Evolutionary conservation across 306 rosid genomes (phyloP).

Genomic region (Erythrophleum fordii): DNA sequence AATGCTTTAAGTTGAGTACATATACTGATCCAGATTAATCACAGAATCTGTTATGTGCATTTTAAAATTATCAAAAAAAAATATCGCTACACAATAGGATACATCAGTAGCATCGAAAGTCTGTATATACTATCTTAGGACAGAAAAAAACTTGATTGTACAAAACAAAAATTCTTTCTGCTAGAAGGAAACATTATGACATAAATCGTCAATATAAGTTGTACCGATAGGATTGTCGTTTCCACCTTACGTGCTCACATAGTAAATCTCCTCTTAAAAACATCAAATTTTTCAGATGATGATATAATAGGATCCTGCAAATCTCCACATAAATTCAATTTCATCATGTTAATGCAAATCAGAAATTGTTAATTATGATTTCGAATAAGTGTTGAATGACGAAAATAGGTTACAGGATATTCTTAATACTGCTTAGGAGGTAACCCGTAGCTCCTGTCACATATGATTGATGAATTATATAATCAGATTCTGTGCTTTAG

Average conservation of each 20-base stretch:
- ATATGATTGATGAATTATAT: constrained; percentile 11
- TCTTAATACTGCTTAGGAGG: not conserved
- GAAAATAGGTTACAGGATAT: not conserved
- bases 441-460: not conserved
- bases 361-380: not conserved
- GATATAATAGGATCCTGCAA: constrained; percentile 56
- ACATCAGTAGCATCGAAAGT: not conserved
- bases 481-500: constrained; percentile 10
- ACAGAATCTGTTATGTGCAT: not conserved
- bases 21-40: not conserved
- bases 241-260: constrained; percentile 22
- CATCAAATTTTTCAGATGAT: constrained; percentile 47
- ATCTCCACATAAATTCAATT: not conserved
- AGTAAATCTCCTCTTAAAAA: constrained; percentile 24
- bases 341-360: not conserved
- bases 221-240: not conserved
- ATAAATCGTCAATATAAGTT: not conserved
- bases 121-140: not conserved
- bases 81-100: not conserved
- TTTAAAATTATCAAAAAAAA: not conserved
- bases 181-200: not conserved
- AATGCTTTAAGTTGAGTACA: not conserved
- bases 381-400: not conserved
- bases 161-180: not conserved
- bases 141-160: not conserved